These are phyloP conservation scores for Phytophthora boehmeriae DNA, from an alignment of 352 stramenopile species.

Conservation along the genomic window DNA sequence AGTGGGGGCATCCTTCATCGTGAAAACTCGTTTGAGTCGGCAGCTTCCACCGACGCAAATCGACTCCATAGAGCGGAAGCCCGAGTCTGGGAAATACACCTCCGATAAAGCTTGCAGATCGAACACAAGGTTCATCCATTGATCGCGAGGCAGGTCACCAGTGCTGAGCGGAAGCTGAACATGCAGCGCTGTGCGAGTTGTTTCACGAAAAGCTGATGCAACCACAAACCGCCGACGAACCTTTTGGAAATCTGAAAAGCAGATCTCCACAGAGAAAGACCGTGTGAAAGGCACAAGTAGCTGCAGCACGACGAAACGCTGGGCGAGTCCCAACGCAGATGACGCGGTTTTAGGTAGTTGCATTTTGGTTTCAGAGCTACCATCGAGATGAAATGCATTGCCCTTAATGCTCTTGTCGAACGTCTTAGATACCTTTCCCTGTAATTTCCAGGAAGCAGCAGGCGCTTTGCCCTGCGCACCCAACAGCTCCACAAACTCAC, in stretches of 20 bases:
- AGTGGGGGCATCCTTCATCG: conserved; percentile 80
- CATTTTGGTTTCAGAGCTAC: conserved; percentile 80
- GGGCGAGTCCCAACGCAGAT: conserved; percentile 57
- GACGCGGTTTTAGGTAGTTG: conserved; percentile 67
- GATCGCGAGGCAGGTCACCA: conserved; percentile 51
- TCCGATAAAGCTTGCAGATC: conserved; percentile 73
- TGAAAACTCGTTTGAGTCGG: conserved; percentile 83
- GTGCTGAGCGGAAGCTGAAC: conserved; percentile 68
- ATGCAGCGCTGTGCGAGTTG: conserved; percentile 53
- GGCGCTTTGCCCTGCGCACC: conserved; percentile 79
- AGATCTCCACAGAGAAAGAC: conserved; percentile 80
- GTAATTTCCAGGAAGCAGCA: conserved; percentile 67
- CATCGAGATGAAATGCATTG: conserved; percentile 81
- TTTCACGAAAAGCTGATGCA: conserved; percentile 81
- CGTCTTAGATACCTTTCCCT: conserved; percentile 77
- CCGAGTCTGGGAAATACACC: conserved; percentile 51
- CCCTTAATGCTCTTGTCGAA: conserved; percentile 85
- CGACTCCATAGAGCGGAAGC: conserved; percentile 80
- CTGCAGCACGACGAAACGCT: conserved; percentile 81
- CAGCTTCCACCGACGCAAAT: conserved; percentile 77
- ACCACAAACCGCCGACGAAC: conserved; percentile 76
- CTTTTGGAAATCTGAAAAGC: conserved; percentile 78
- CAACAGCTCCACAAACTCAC: conserved; percentile 83
- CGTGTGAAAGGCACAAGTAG: conserved; percentile 63
- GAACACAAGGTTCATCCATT: conserved; percentile 83